A percentile compares a stretch with the other conserved stretches of the same genome.
Conservation (phyloP, 2,329 filamentous ascomycete genomes). For the Beauveria scarabaeidicola region DNA sequence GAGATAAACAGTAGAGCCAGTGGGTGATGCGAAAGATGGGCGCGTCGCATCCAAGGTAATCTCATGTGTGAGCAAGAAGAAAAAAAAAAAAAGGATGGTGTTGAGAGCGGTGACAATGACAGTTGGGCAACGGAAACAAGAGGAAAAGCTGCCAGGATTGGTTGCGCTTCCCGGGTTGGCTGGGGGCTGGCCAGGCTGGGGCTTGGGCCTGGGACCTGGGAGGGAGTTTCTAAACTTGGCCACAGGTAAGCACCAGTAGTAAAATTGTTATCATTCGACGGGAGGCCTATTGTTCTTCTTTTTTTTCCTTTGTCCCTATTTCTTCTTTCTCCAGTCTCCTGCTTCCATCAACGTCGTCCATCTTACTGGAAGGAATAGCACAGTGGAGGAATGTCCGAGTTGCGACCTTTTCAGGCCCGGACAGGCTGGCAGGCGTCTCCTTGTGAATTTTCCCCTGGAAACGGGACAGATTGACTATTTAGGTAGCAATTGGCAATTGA, state of each 20-base stretch:
- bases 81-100: neutral
- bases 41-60: neutral
- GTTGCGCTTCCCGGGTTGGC: neutral
- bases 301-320: too few species aligned
- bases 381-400: neutral
- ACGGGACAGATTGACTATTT: neutral
- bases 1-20: neutral
- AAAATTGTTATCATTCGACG: too few species aligned
- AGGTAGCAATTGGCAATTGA: neutral
- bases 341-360: too few species aligned
- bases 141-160: neutral
- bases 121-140: conserved; percentile 1
- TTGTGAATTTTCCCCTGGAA: neutral
- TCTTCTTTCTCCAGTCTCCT: too few species aligned
- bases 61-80: neutral
- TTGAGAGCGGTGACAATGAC: neutral
- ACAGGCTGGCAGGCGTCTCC: neutral
- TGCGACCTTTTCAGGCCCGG: neutral
- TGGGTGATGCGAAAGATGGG: neutral
- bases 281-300: too few species aligned
- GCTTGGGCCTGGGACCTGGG: too few species aligned
- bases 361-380: neutral
- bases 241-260: too few species aligned
- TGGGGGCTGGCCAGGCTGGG: neutral
- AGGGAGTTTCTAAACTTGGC: too few species aligned